These are phyloP conservation scores for Pouteria glomerata DNA, from an alignment of 148 eudicot genomes.

Conservation along the genomic window DNA sequence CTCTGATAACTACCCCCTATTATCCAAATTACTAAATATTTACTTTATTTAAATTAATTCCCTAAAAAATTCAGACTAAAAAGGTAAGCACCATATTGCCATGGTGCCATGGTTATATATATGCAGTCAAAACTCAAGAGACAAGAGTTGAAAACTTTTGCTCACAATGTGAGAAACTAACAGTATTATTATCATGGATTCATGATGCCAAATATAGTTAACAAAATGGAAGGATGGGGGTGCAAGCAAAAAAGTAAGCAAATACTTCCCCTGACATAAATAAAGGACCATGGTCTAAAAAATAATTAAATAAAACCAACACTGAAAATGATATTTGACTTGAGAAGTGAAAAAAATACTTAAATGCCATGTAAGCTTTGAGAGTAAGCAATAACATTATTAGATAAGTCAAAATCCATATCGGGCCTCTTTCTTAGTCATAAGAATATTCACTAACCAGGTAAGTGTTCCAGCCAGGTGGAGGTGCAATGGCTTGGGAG, in stretches of 20 bases:
- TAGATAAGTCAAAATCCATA: neutral
- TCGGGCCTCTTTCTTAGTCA: neutral
- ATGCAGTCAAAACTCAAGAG: no score
- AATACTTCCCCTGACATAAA: neutral
- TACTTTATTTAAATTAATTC: no score
- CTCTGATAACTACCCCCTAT: no score
- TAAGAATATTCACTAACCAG: slow-evolving; percentile 35
- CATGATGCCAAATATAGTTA: neutral
- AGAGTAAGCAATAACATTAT: neutral
- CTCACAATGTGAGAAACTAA: no score
- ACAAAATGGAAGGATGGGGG: neutral
- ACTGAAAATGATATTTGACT: neutral
- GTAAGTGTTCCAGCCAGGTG: slow-evolving; percentile 45
- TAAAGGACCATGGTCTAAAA: neutral
- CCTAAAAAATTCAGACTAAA: no score
- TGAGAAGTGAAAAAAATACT: neutral
- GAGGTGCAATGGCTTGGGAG: slow-evolving; percentile 26
- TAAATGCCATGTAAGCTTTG: neutral
- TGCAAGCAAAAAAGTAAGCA: neutral
- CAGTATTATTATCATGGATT: neutral
- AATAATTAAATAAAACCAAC: neutral
- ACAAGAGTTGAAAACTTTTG: no score
- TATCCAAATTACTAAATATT: no score
- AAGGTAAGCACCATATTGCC: no score
- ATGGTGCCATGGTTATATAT: no score